Evolutionary conservation across 148 eudicot genomes (phyloP), one percentile per base, ranked within the genome.

Genomic region (Diospyros kaki): DNA sequence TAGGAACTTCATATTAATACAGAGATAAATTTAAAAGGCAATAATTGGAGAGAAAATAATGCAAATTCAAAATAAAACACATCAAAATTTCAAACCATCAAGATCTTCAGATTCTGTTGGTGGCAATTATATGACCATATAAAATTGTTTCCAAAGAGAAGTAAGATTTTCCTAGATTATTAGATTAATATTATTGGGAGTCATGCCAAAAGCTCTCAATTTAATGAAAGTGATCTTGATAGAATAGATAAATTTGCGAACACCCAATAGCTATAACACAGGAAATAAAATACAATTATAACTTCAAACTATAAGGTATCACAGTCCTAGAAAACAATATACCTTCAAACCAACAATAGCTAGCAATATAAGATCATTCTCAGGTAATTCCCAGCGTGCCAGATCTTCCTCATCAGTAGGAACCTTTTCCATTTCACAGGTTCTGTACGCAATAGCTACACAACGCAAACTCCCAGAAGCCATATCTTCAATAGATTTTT

Each of bases 301-400:
- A 71, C 45, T 58, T 28, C 28, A 28, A 28, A 28, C 28, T 28
- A 28, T n/a, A 28, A 28, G 0, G 28, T 28, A 28, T 28, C 28
- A 28, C 0, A 28, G 28, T 28, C 28, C 28, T 28, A 28, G 28
- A 28, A 28, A 28, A 28, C 28, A 28, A 28, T 28, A 28, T 84
- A 92, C 98, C 98, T 94, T 92, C 54, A 94, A 84, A 56, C 98
- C 98, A 81, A 85, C 94, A 78, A 94, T 88, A 42, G 96, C 96
- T 18, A 94, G 85, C 79, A 94, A 86, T 52, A 85, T 79, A 50
- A 94, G 88, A 51, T 90, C 91, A 74, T 83, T 86, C 62, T 89
- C 94, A 46, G 98, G 98, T 70, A 92, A 75, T 74, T 81, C 80
- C 96, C 97, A 94, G 38, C 82, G 78, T 68, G 84, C 84, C 69